phyloP scores from a whole-genome alignment of 2,329 filamentous ascomycete species.

The Hypocreales sp. region DNA sequence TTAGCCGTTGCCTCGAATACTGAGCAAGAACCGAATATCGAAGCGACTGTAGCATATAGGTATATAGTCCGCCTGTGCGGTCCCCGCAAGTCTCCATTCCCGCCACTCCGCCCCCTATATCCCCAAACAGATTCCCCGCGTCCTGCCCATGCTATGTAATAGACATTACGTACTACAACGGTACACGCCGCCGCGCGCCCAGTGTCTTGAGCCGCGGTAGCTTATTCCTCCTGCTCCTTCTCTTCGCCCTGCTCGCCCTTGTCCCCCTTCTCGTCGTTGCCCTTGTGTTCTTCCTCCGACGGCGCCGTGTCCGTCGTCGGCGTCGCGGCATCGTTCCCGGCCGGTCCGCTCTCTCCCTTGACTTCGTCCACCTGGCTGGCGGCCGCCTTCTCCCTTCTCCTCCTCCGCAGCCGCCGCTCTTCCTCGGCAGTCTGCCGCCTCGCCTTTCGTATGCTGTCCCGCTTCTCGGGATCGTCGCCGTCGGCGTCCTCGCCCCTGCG shows the following conservation, averaged over 20 bases:
- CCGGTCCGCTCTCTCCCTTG: slow-evolving; percentile 9
- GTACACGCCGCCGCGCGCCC: slow-evolving; percentile 11
- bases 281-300: slow-evolving; percentile 4
- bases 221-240: slow-evolving; percentile 3
- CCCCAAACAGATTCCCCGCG: slow-evolving; percentile 1
- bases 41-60: too few species aligned
- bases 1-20: too few species aligned
- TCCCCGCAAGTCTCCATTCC: too few species aligned
- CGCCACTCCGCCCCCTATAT: too few species aligned
- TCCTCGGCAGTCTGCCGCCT: slow-evolving; percentile 63
- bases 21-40: too few species aligned
- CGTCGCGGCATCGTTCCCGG: slow-evolving; percentile 3
- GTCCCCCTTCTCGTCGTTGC: slow-evolving; percentile 3
- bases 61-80: too few species aligned
- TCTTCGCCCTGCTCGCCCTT: slow-evolving; percentile 5
- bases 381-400: slow-evolving; percentile 46
- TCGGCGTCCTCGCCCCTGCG: slow-evolving; percentile 48
- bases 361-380: slow-evolving; percentile 16
- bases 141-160: slow-evolving; percentile 8
- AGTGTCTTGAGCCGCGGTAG: too few species aligned
- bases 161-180: slow-evolving; percentile 21
- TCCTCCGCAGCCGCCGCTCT: slow-evolving; percentile 52
- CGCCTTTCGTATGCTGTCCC: slow-evolving; percentile 44
- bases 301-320: slow-evolving; percentile 4
- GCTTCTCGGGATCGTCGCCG: slow-evolving; percentile 30